phyloP scores from a whole-genome alignment of 768 basidiomycete genomes.

The Pisolithus orientalis region DNA sequence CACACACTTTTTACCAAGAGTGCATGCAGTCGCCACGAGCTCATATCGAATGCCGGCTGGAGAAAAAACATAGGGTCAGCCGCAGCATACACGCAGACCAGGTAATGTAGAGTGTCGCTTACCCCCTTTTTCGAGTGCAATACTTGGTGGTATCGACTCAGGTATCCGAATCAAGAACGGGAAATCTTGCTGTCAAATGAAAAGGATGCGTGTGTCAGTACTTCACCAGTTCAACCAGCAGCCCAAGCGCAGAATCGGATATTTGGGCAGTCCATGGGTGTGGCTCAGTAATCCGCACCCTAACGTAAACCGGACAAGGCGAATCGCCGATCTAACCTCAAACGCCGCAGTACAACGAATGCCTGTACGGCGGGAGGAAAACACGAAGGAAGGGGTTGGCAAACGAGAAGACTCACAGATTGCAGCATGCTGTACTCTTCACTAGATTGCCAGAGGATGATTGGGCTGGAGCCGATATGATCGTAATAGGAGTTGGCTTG shows the following conservation, averaged over 20 bases:
- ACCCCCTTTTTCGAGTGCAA: constrained; percentile 75
- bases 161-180: constrained; percentile 89
- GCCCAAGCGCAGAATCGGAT: too few species aligned
- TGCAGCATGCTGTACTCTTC: constrained; percentile 67
- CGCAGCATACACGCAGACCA: not conserved
- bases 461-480: constrained; percentile 74
- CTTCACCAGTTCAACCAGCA: not conserved
- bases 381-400: constrained; percentile 2
- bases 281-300: too few species aligned
- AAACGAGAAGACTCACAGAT: constrained; percentile 41
- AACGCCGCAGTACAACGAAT: not conserved
- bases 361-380: not conserved
- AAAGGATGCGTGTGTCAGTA: constrained; percentile 4
- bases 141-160: constrained; percentile 83
- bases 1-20: constrained; percentile 76
- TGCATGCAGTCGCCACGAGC: constrained; percentile 79
- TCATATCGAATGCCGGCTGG: constrained; percentile 85
- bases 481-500: constrained; percentile 69
- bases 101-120: constrained; percentile 10
- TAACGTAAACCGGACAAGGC: not conserved
- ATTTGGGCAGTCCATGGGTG: too few species aligned
- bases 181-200: constrained; percentile 62
- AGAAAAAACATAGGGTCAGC: not conserved
- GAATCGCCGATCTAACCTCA: not conserved
- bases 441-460: constrained; percentile 75